phyloP scores from a whole-genome alignment of 805 yeast genomes.

The Brettanomyces naardenensis region DNA sequence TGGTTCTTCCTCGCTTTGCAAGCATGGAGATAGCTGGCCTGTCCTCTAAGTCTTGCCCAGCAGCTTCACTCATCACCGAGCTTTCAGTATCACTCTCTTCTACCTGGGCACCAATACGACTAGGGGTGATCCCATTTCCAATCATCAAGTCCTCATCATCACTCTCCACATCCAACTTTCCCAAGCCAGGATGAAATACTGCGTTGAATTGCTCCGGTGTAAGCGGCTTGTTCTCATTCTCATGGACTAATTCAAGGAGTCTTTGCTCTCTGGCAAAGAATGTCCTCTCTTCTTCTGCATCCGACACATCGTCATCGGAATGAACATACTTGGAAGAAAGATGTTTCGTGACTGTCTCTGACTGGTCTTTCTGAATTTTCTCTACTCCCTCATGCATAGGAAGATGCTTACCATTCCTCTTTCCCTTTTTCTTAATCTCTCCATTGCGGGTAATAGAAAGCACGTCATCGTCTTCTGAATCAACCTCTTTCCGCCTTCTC shows the following conservation, averaged over 20 bases:
- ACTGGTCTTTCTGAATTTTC: conserved; percentile 4
- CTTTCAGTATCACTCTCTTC: too few species aligned
- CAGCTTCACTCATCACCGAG: too few species aligned
- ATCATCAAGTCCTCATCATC: conserved; percentile 1
- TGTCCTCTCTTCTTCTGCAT: conserved; percentile 41
- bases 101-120: too few species aligned
- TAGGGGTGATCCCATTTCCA: too few species aligned
- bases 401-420: conserved; percentile 7
- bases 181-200: conserved; percentile 5
- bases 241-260: conserved; percentile 30
- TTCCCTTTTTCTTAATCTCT: conserved; percentile 8
- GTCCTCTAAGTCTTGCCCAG: too few species aligned
- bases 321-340: conserved; percentile 48
- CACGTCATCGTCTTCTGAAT: conserved; percentile 12
- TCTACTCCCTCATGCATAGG: conserved; percentile 7
- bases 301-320: conserved; percentile 59
- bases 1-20: too few species aligned
- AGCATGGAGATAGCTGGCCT: too few species aligned
- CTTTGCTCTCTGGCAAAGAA: conserved; percentile 52
- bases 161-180: conserved; percentile 4
- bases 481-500: conserved; percentile 6
- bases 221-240: conserved; percentile 18
- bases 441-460: conserved; percentile 7
- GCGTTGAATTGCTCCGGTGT: conserved; percentile 21
- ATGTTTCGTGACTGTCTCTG: conserved; percentile 10